Base-by-base conservation (phyloP, 2,329 filamentous ascomycete genomes). In the Eutypella sp. region DNA sequence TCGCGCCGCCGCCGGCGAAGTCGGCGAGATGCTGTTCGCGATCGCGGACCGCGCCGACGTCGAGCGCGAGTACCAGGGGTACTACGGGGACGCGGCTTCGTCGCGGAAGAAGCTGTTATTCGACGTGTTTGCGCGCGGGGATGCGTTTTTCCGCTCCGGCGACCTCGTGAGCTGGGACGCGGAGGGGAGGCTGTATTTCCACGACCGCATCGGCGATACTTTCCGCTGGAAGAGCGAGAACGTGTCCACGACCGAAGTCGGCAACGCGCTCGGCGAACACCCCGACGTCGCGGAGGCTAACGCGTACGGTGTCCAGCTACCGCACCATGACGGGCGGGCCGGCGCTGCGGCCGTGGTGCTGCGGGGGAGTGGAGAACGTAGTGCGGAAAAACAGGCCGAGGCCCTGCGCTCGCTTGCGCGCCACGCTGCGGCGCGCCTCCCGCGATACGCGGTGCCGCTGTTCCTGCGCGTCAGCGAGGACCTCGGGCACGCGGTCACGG, bases 201-300 rank as follows among this genome's bases (percentile, higher is more conserved):
- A 83, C 46, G 90, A 96, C 66, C 82, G 85, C 40, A 84, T 89
- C 50, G 85, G 85, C 45, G 85, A 89, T 59, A 89, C 85, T 0
- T 89, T 85, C 68, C 79, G 85, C 41, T 89, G 85, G 85, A 89
- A 93, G 69, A 84, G 82, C 42, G 87, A 92, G 65, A 92, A 92
- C 57, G 86, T 92, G 1, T 89, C 85, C 3, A 91, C 87, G 0
- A 82, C 78, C 41, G 89, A 96, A 64, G 90, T 95, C 16, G 79
- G 84, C n/a, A 80, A 90, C 59, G 80, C 81, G 0, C 66, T 96
- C 0, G 84, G 87, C 13, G 67, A 72, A 1, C 85, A 90, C 59
- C 71, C 82, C 0, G 71, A 72, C 1, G 74, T 95, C 13, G 70
- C 76, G 25, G 89, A 95, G 68, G 85, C 87, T 25, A 95, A 95